Percentiles rank a stretch among this genome's conserved stretches.
phyloP scores from a whole-genome alignment of 768 basidiomycete species.

The Pholiota molesta region DNA sequence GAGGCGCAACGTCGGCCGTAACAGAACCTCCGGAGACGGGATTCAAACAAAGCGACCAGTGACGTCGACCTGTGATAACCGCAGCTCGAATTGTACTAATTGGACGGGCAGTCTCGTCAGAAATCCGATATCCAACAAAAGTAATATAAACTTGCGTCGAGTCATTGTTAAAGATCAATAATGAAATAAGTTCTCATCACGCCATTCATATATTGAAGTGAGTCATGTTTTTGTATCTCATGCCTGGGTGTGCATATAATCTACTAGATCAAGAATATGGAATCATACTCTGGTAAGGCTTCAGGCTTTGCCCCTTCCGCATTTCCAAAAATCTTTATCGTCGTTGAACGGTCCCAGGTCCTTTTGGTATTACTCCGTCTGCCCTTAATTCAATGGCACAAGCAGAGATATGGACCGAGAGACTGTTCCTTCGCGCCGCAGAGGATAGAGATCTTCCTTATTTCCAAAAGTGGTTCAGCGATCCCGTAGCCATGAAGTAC shows the following conservation, averaged over 20 bases:
- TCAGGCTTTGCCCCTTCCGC: neutral
- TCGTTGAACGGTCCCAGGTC: neutral
- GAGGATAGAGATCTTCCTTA: conserved; percentile 17
- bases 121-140: neutral
- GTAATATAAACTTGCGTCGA: neutral
- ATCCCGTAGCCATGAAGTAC: conserved; percentile 23
- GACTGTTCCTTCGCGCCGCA: conserved; percentile 23
- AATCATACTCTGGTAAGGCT: neutral
- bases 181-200: neutral
- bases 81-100: too few species aligned
- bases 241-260: neutral
- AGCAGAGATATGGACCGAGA: conserved; percentile 23
- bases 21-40: too few species aligned
- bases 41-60: too few species aligned
- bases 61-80: too few species aligned
- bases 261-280: neutral
- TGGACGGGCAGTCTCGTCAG: too few species aligned
- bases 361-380: too few species aligned
- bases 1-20: too few species aligned
- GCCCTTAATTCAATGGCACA: conserved; percentile 1
- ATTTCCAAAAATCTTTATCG: neutral
- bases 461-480: conserved; percentile 18
- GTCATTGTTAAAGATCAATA: neutral
- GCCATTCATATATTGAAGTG: neutral
- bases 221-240: neutral